Evolutionary conservation across 139 green algal species (phyloP).

Genomic region (Edaphochlamys debaryana): DNA sequence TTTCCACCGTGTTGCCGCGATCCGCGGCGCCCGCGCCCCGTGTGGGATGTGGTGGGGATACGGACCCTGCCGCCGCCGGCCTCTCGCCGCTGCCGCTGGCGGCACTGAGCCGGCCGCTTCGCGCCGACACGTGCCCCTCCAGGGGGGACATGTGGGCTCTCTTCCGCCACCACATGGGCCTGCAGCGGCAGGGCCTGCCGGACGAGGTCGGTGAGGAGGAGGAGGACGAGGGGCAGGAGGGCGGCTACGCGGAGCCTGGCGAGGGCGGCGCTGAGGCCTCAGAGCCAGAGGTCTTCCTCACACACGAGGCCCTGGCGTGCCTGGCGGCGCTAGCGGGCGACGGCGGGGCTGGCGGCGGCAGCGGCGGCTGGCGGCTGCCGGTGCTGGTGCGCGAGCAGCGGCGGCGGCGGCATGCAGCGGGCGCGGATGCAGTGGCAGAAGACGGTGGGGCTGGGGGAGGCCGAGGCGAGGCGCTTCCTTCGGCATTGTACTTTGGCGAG

Average conservation of each 20-base stretch:
- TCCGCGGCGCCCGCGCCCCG: too few relatives aligned
- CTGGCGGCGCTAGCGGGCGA: not conserved
- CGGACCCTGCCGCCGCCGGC: too few relatives aligned
- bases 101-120: not conserved
- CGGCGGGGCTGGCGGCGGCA: too few relatives aligned
- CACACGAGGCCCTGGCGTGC: not conserved
- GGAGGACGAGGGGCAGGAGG: not conserved
- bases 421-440: not conserved
- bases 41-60: too few relatives aligned
- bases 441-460: too few relatives aligned
- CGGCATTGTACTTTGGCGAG: conserved; percentile 30
- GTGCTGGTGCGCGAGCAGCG: not conserved
- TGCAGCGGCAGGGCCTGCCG: not conserved
- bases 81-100: too few relatives aligned
- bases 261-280: too few relatives aligned
- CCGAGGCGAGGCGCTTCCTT: too few relatives aligned
- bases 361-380: conserved; percentile 14
- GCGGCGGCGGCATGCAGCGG: not conserved
- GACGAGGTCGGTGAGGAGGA: not conserved
- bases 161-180: not conserved
- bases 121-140: not conserved
- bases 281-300: conserved; percentile 30
- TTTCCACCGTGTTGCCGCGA: too few relatives aligned
- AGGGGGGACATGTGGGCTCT: conserved; percentile 7
- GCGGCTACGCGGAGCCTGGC: too few relatives aligned